Evolutionary conservation across 768 basidiomycete genomes (phyloP).

Genomic region (Suillus cothurnatus): DNA sequence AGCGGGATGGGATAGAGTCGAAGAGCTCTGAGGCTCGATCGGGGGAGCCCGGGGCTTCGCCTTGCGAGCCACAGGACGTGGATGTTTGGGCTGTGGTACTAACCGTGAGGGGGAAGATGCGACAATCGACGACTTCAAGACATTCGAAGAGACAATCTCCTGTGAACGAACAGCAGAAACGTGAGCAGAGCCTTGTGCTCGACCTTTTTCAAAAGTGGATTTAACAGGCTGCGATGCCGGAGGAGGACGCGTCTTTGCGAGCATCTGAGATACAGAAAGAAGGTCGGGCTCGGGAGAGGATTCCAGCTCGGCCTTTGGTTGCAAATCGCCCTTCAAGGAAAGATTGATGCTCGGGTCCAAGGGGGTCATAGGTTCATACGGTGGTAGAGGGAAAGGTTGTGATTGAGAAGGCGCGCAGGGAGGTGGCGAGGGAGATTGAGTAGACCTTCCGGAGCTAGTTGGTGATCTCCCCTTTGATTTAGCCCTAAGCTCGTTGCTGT

Average conservation of each 20-base stretch:
- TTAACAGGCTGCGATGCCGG: neutral
- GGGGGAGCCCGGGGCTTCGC: neutral
- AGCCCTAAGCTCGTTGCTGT: neutral
- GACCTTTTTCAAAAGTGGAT: neutral
- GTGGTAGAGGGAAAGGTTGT: constrained; percentile 17
- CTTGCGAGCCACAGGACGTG: constrained; percentile 2
- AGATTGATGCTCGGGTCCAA: constrained; percentile 11
- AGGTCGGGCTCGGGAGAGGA: constrained; percentile 10
- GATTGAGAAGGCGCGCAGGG: constrained; percentile 20
- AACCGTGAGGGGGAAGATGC: neutral
- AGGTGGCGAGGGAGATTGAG: neutral
- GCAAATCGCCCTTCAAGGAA: constrained; percentile 1
- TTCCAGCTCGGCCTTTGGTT: neutral
- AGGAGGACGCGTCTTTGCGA: constrained; percentile 1
- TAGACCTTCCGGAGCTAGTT: neutral
- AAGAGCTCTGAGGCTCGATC: neutral
- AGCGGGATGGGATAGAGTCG: neutral
- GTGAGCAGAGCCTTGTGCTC: neutral
- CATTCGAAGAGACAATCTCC: no score
- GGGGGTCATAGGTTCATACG: constrained; percentile 2
- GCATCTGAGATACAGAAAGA: constrained; percentile 3
- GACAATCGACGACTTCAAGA: neutral
- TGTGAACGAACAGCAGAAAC: neutral
- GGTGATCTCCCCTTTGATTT: neutral
- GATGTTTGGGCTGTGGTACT: neutral